Base-by-base conservation (phyloP, 805 yeast species). In the Metschnikowia peoriensis region DNA sequence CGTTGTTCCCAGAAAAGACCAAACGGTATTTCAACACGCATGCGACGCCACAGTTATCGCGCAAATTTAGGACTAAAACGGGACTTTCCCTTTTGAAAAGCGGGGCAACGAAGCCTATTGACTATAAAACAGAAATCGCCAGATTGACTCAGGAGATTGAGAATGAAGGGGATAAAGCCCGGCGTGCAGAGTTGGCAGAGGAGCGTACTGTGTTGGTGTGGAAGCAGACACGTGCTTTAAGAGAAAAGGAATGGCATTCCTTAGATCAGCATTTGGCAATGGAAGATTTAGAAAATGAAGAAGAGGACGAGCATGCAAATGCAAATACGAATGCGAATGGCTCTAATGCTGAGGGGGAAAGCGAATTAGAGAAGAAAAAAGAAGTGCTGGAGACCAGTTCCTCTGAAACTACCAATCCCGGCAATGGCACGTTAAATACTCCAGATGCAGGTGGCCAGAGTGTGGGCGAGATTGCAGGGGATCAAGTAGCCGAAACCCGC, bases 21-120 rank as follows among this genome's bases (percentile, higher is more conserved):
- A 72, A 71, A 53, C 59, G 68, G 46, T 75, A 75, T 54, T 75
- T 75, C 65, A 73, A 75, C 53, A 59, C 65, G 1, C 73, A 70
- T 51, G 77, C 66, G 9, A 75, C 79, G 1, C 78, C 79, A 4
- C 77, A 71, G 55, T 62, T 75, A 16, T 68, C 78, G 1, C 57
- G 78, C 35, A 67, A 66, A 46, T 74, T 75, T 77, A 71, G 62
- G 49, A 65, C 63, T 0, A 43, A 46, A n/a, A 64, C 70, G 5
- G 78, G 76, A 0, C 52, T 74, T n/a, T 63, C 53, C 0, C 62
- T 57, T 29, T 56, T 59, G 17, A 71, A 41, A 44, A 32, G 22
- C 7, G 43, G 44, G 11, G 43, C 53, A 10, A 8, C 35, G 14
- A 6, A 7, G 10, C 38, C 15, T 32, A 22, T 22, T 22, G 37